Evolutionary conservation across 805 yeast species (phyloP), one percentile per base, ranked within the genome.

Genomic region (Myxozyma nipponensis): DNA sequence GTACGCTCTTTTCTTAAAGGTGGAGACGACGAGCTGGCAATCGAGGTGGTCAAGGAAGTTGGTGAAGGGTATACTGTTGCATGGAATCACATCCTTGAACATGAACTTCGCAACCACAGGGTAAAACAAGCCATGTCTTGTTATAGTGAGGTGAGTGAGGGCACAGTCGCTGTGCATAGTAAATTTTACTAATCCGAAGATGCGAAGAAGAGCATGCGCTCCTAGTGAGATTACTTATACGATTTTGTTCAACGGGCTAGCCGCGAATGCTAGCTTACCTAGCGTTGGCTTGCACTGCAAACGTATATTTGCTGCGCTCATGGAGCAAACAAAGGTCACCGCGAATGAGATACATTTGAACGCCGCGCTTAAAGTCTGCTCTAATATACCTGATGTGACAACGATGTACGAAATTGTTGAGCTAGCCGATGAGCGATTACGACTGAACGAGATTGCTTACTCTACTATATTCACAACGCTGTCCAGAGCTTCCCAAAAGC

Each of bases 181-280:
- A 28, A 28, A 28, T 28, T 9, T 28, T 28, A 28, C 13, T 28
- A 9, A 9, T 28, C 13, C 13, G 32, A 28, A 50, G 46, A 54
- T 54, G 58, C 42, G 52, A 5, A 17, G 42, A 17, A 40, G 48
- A 3, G 56, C 47, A 4, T 23, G 45, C 9, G 23, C 22, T 10
- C 57, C 58, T 3, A 52, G 50, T 36, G 44, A 41, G 2, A 40
- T 30, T 13, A 52, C 58, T 2, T 44, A 38, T 34, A 52, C 58
- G 4, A 30, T 44, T 2, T 28, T 54, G 7, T 42, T 54, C 25
- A 34, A 47, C 28, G 58, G 58, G 2, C 47, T 54, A 4, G 52
- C 58, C 9, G 23, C 42, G 7, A 47, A 46, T 40, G 21, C 36
- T 5, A 32, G 19, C 9, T 17, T 43, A 3, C 48, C 49, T 21